phyloP scores from a whole-genome alignment of 768 basidiomycete genomes.

The Mycena galopus region DNA sequence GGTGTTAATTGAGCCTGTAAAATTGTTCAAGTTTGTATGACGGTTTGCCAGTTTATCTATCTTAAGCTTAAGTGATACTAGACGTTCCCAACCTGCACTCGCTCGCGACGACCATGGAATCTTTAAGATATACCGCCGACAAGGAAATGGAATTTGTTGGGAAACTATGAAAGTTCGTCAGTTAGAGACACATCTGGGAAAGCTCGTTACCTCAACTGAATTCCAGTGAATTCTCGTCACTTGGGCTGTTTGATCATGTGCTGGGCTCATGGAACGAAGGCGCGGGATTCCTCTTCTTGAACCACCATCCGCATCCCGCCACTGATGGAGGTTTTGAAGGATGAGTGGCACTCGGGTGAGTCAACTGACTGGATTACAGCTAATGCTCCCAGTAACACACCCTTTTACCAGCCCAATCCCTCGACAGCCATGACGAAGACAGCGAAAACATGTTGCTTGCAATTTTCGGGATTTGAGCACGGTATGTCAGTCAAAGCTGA shows the following conservation, averaged over 20 bases:
- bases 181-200: too few relatives aligned
- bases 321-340: too few relatives aligned
- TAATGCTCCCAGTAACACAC: not conserved
- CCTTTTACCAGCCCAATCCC: constrained; percentile 1
- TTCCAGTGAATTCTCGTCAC: too few relatives aligned
- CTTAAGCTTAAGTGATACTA: too few relatives aligned
- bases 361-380: not conserved
- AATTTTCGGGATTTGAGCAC: not conserved
- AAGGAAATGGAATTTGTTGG: constrained; percentile 2
- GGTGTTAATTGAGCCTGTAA: constrained; percentile 9
- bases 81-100: not conserved
- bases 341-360: not conserved
- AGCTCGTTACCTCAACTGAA: too few relatives aligned
- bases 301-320: too few relatives aligned
- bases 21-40: constrained; percentile 4
- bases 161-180: too few relatives aligned
- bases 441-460: not conserved
- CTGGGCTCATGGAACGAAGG: too few relatives aligned
- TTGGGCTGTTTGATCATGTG: too few relatives aligned
- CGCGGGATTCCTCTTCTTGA: too few relatives aligned
- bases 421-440: not conserved
- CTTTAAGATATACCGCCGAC: constrained; percentile 4
- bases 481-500: not conserved
- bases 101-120: not conserved
- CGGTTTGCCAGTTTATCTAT: not conserved